Evolutionary conservation across 2,329 filamentous ascomycete genomes (phyloP), one percentile per base, ranked within the genome.

Genomic region (Cladosporium sp.): DNA sequence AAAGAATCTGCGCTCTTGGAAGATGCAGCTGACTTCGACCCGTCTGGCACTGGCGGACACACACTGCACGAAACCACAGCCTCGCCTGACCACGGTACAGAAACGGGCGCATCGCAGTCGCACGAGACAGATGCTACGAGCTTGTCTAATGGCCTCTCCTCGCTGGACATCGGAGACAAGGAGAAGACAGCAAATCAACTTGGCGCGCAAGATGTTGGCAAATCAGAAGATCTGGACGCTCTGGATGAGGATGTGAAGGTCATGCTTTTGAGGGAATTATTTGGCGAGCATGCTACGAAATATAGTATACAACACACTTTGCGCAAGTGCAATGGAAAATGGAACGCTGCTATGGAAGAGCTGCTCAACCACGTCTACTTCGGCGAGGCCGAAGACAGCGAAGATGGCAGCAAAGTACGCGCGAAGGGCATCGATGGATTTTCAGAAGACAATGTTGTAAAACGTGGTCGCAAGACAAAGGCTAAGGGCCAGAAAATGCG

Each of bases 361-460:
- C 77, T 97, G 12, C 81, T 97, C 34, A 95, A 89, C 64, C 80
- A 90, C 14, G 85, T 89, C 19, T 91, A 88, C 68, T 85, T 97
- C 4, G 85, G 90, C 59, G 84, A 91, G 59, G 83, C 83, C 0
- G 78, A 84, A 56, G 78, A 82, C 15, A 75, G 74, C 38, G 75
- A 79, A 3, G 75, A 72, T 2, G 71, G 73, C 49, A 75, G 73
- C 36, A 72, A 76, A 17, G 67, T 76, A 5, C 70, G 77, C 1
- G 77, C 80, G 1, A 93, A 89, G 69, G 90, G 92, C 0, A 79
- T 97, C n/a, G 91, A 97, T 59, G 91, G 84, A 0, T 96, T 96
- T 69, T 85, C 84, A 20, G 80, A 84, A 39, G 80, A 81, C 0
- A 80, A 84, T 15, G 74, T 79, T 15, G 72, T 75, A 0, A 71